Base-by-base conservation (phyloP, 2,329 filamentous ascomycete species). In the Nothophoma quercina region DNA sequence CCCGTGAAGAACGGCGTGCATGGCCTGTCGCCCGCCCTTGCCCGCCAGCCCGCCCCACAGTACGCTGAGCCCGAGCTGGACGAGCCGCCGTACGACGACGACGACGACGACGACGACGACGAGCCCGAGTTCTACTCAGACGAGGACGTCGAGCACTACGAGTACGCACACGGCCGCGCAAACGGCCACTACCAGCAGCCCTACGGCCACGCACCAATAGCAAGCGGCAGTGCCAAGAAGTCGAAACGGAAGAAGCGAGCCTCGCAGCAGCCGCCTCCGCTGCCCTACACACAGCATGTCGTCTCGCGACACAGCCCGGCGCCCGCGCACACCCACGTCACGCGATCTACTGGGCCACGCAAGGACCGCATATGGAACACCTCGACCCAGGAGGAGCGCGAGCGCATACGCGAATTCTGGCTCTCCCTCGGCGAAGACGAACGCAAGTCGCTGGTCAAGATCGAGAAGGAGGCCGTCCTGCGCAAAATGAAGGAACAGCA, bases 401-500 rank as follows among this genome's bases (percentile, higher is more conserved):
- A 97, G 78, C 89, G 95, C 44, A 99, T 99, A 72, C 96, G 97
- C 77, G 90, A 96, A 64, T 99, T 98, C 77, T 99, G 95, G 95
- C 84, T 99, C 45, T 92, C 92, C 13, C 78, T 99, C 34, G 91
- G 91, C 62, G 95, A 99, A 74, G 91, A 96, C 29, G 93, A 98
- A 73, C 90, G 95, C 65, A 95, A 96, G 73, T 95, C 91, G 13
- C 81, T 99, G 38, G 92, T 99, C 70, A 97, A 97, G 77, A 93
- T 99, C 23, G 95, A 99, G 77, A 99, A 99, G 78, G 93, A 99
- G 76, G 93, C 95, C 7, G 95, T 99, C 0, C 79, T 99, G 50
- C 92, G 91, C 71, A 99, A 99, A 81, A 99, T 99, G 95, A 99
- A 99, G 81, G 95, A 99, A 76, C 95, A 99, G 76, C 95, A 99